phyloP scores from a whole-genome alignment of 345 rosid genomes.

The Trapa bicornis region DNA sequence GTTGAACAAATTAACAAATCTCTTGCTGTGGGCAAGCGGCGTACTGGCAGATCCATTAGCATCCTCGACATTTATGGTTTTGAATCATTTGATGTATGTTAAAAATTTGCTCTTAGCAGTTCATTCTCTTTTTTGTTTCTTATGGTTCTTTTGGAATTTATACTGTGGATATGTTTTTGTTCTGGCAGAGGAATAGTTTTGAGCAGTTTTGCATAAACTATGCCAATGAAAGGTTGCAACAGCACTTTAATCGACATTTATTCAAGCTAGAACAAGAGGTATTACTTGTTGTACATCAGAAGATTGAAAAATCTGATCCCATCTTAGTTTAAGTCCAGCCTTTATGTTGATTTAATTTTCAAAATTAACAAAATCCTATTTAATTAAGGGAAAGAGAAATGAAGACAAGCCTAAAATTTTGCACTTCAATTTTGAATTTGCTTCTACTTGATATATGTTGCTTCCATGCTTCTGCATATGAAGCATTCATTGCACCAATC shows the following conservation, averaged over 20 bases:
- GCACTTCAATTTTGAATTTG: no score
- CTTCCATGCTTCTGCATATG: background rate
- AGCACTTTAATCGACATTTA: slow-evolving; percentile 92
- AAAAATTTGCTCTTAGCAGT: slow-evolving; percentile 3
- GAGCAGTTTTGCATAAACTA: slow-evolving; percentile 99
- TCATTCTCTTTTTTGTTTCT: slow-evolving; percentile 7
- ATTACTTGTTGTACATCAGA: slow-evolving; percentile 1
- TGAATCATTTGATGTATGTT: slow-evolving; percentile 87
- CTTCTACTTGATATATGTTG: no score
- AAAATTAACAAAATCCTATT: background rate
- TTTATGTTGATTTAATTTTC: background rate
- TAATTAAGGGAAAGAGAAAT: background rate
- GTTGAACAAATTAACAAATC: slow-evolving; percentile 93
- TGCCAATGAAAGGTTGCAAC: slow-evolving; percentile 98
- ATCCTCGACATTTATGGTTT: slow-evolving; percentile 99
- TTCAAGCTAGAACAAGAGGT: slow-evolving; percentile 99
- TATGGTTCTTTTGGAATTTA: slow-evolving; percentile 3
- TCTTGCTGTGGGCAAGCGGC: slow-evolving; percentile 84
- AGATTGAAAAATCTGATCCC: background rate
- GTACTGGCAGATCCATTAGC: slow-evolving; percentile 95
- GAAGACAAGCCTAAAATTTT: background rate
- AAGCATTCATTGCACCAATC: background rate
- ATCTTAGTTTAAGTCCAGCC: background rate
- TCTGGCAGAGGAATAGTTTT: slow-evolving; percentile 86
- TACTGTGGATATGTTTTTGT: slow-evolving; percentile 3